Evolutionary conservation across 2,329 filamentous ascomycete species (phyloP).

Genomic region (Akanthomyces muscarius): DNA sequence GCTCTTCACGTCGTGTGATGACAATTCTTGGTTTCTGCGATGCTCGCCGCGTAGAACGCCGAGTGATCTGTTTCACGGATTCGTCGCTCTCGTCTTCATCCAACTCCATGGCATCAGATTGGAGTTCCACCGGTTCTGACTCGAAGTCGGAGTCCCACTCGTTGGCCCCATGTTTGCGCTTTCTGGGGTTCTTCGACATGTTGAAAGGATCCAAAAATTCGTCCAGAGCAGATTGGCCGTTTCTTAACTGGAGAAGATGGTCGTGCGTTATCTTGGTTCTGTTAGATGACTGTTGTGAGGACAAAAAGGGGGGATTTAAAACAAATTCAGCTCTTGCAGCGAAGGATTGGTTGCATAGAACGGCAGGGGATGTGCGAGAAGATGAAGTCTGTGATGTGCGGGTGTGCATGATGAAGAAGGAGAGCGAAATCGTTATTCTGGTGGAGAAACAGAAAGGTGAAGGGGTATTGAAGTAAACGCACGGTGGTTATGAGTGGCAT

Average conservation of each 20-base stretch:
- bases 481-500: background rate
- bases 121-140: conserved; percentile 16
- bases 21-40: conserved; percentile 16
- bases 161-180: conserved; percentile 31
- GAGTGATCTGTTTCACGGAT: conserved; percentile 12
- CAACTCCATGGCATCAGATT: conserved; percentile 27
- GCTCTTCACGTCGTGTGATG: background rate
- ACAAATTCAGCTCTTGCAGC: background rate
- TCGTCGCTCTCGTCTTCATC: conserved; percentile 26
- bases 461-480: background rate
- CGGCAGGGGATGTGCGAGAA: background rate
- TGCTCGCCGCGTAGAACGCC: conserved; percentile 8
- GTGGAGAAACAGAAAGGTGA: background rate
- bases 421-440: background rate
- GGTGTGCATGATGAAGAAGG: background rate
- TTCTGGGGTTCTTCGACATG: conserved; percentile 23
- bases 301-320: background rate
- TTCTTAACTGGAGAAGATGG: conserved; percentile 30
- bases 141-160: conserved; percentile 28
- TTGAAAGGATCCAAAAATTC: conserved; percentile 20
- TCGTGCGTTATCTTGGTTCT: conserved; percentile 28
- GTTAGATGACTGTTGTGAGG: background rate
- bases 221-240: conserved; percentile 30
- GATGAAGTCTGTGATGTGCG: background rate
- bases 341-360: no score